Evolutionary conservation across 2,329 filamentous ascomycete genomes (phyloP).

Genomic region (Akanthomyces muscarius): DNA sequence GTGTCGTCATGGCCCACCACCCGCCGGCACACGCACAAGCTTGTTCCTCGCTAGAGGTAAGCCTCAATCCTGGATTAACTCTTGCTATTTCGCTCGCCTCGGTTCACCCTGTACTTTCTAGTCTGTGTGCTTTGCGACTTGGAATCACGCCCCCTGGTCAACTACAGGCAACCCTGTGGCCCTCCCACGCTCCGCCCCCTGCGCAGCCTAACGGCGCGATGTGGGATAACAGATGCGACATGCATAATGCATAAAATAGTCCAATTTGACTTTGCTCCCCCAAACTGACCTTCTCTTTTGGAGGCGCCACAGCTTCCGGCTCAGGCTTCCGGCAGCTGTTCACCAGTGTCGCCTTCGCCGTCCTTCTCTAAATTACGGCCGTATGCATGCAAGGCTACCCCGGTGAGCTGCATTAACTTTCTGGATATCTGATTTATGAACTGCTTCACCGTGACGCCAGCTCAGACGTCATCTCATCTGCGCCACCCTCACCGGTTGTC

Average conservation of each 20-base stretch:
- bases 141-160: neutral
- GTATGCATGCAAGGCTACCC: conserved; percentile 14
- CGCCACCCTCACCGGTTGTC: neutral
- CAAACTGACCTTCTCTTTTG: neutral
- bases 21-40: conserved; percentile 3
- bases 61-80: neutral
- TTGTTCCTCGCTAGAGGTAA: neutral
- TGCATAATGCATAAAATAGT: conserved; percentile 17
- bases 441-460: conserved; percentile 6
- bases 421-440: neutral
- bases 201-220: conserved; percentile 2
- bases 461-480: conserved; percentile 1
- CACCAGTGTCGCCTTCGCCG: conserved; percentile 3
- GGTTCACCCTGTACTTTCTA: conserved; percentile 1
- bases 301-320: conserved; percentile 2
- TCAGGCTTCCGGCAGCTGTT: conserved; percentile 2
- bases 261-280: conserved; percentile 13
- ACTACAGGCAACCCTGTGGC: conserved; percentile 2
- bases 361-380: conserved; percentile 5
- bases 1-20: conserved; percentile 15
- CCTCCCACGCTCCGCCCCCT: neutral
- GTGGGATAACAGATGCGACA: conserved; percentile 10
- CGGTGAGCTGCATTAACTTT: conserved; percentile 1
- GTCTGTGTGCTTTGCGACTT: neutral
- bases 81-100: neutral